Evolutionary conservation across 108 stramenopile genomes (phyloP).

Genomic region (Nitzschia sp.): DNA sequence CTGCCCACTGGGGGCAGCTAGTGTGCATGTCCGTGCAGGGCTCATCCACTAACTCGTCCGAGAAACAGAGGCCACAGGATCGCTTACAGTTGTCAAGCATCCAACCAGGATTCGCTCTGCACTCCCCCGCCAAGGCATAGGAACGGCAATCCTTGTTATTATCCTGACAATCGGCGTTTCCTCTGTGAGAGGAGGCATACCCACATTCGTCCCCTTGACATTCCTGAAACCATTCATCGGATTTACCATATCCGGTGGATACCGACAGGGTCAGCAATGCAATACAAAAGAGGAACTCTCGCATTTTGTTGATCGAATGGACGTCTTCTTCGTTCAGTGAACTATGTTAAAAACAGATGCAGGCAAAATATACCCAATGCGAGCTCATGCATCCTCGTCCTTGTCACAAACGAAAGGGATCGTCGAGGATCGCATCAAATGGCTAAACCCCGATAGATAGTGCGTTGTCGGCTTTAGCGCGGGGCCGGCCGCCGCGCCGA

Average conservation of each 20-base stretch:
- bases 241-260: background rate
- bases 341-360: no score
- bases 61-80: conserved; percentile 5
- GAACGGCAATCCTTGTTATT: background rate
- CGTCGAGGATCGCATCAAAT: no score
- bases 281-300: no score
- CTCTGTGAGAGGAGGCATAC: background rate
- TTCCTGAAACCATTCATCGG: background rate
- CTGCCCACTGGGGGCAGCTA: background rate
- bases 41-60: background rate
- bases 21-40: background rate
- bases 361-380: no score
- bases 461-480: no score
- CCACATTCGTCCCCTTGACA: background rate
- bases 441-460: no score
- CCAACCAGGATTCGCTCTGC: background rate
- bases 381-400: no score
- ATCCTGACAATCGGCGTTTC: background rate
- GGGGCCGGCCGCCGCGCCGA: no score
- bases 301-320: no score
- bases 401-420: no score
- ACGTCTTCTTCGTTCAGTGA: no score
- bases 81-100: background rate
- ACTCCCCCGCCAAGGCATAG: background rate
- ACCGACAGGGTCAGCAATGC: background rate